Base-by-base conservation (phyloP, 2,329 filamentous ascomycete genomes). In the Ascosphaera apis region DNA sequence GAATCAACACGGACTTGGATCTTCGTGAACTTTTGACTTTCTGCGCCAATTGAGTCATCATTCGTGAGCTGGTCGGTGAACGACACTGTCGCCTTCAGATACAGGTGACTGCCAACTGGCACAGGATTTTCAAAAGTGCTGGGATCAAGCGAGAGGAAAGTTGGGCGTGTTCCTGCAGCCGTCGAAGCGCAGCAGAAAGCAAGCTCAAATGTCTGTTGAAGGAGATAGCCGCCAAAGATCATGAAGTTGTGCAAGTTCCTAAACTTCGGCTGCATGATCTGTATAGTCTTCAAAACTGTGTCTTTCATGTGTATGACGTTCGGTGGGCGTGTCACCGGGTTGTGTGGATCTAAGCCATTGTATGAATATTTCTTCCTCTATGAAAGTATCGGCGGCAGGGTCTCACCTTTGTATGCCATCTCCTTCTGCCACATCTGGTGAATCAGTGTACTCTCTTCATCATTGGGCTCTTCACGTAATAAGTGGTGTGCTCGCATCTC, bases 41-140 rank as follows among this genome's bases (percentile, higher is more conserved):
- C 45, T 21, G 39, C 39, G 25, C 36, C 38, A 27, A 36, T 27
- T 18, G 32, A 31, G 43, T 48, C 21, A 39, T 43, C 21, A 12
- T 32, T 45, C 42, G 37, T 62, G 56, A 8, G 48, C 9, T 72
- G 71, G 43, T 81, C 76, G 0, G 76, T 80, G 48, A 77, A 81
- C 0, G 75, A 71, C 3, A 81, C 66, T 0, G 69, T 75, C 0
- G 76, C 73, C 0, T 70, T 75, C n/a, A 80, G 59, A 44, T 82
- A 82, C 5, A 81, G 56, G 11, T 81, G 76, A 41, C 71, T 76
- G 35, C 76, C 76, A 2, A 81, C 76, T 0, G 76, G 76, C 0
- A 81, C 76, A 0, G 76, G 74, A 43, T 78, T 78, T 41, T 77
- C 68, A 48, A 82, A 81, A 0, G 74, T 80, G 42, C 68, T 75